Evolutionary conservation across 192 early-diverging fungal species (phyloP).

Genomic region (Borealophlyctis nickersoniae): DNA sequence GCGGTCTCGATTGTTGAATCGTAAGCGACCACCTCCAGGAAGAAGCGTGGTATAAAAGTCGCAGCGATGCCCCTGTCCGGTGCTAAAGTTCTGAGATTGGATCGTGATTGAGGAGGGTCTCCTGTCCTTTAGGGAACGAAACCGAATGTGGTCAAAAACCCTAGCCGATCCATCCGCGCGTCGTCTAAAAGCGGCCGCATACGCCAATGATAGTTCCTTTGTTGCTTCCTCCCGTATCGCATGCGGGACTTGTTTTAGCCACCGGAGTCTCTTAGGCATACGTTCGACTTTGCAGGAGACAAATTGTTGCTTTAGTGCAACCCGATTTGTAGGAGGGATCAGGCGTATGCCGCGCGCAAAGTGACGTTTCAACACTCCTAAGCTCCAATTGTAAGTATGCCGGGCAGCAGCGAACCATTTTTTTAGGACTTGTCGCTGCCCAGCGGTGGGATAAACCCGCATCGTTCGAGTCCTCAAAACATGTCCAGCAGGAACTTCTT

Average conservation of each 20-base stretch:
- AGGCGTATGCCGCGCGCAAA: neutral
- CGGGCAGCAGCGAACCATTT: constrained; percentile 15
- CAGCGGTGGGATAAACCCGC: constrained; percentile 9
- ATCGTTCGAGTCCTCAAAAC: neutral
- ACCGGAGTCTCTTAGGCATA: too few species aligned
- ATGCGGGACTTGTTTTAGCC: too few species aligned
- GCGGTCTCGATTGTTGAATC: constrained; percentile 6
- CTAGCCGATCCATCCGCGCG: neutral
- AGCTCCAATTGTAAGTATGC: constrained; percentile 14
- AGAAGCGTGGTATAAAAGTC: neutral
- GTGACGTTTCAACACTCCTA: constrained; percentile 5
- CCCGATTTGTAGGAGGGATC: neutral
- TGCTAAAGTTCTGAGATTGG: constrained; percentile 1
- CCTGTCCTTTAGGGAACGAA: constrained; percentile 7
- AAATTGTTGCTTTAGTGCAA: neutral
- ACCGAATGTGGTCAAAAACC: constrained; percentile 13
- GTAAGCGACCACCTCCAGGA: neutral
- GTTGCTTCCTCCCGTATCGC: too few species aligned
- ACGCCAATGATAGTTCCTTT: constrained; percentile 13
- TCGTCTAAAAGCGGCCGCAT: neutral
- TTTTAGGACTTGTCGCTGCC: constrained; percentile 2
- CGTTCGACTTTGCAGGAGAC: constrained; percentile 5
- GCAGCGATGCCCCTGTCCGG: neutral
- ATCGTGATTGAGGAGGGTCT: constrained; percentile 9
- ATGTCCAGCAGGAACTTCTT: constrained; percentile 1